Evolutionary conservation across 805 yeast species (phyloP), one percentile per base, ranked within the genome.

Genomic region (Torulaspora indica): DNA sequence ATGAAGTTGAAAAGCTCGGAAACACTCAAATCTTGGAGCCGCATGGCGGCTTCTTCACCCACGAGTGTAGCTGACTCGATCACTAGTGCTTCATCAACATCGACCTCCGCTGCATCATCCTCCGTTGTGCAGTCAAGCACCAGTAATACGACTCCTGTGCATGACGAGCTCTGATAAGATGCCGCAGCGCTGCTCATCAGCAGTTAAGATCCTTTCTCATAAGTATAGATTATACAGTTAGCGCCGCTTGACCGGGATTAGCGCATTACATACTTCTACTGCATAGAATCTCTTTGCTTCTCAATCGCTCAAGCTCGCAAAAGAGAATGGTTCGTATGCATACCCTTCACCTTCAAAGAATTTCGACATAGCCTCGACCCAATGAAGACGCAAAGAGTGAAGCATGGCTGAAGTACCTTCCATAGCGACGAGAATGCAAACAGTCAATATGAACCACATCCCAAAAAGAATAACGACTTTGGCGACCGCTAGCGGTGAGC

Each of bases 281-380:
- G 24, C 14, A 8, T 8, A 3, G 17, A 9, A 9, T 6, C 12
- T 29, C 14, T 2, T 14, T 5, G n/a, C 24, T 33, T 22, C 17
- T 40, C 44, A 46, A 12, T 44, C 49, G 23, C 33, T 35, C 10
- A 51, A 41, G 12, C 49, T 42, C 37, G 67, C 63, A 49, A 91
- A 89, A 3, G 82, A 76, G 62, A 88, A 93, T n/a, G 98, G 98
- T 53, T 77, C 81, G 63, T 86, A 93, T 5, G 90, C 79, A 54
- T 79, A 74, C 48, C 99, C 99, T 66, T 91, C 98, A 64, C 99
- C 99, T 61, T 85, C 93, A 60, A 90, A 93, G 70, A 84, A 95
- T 72, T 93, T 93, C 50, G 96, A 88, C 99, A 93, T 93, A 22
- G 96, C 83, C 71, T 93, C 99, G 51, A 93, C 98, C 99, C 99